Evolutionary conservation across 2,329 filamentous ascomycete genomes (phyloP).

Genomic region (Fusarium miscanthi): DNA sequence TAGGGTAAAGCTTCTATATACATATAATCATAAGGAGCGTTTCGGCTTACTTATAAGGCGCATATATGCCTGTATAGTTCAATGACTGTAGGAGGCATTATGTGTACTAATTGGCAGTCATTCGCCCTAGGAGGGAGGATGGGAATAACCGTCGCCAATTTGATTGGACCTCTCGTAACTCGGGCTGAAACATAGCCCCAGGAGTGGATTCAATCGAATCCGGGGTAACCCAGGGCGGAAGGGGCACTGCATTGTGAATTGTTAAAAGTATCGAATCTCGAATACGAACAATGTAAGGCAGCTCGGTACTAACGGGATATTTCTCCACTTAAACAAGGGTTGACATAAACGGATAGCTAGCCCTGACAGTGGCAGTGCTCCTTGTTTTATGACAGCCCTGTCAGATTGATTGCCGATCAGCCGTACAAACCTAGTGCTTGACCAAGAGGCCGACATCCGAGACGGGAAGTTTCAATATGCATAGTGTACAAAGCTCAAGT

Average conservation of each 20-base stretch:
- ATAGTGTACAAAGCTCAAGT: rapidly evolving
- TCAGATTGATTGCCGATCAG: background rate
- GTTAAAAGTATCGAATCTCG: background rate
- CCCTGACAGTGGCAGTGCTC: background rate
- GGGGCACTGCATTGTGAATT: background rate
- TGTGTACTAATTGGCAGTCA: background rate
- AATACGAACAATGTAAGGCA: background rate
- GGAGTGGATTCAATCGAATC: background rate
- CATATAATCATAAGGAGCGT: rapidly evolving
- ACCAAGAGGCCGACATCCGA: background rate
- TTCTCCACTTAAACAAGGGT: background rate
- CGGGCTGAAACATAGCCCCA: background rate
- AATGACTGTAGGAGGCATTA: rapidly evolving
- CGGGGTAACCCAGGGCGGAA: background rate
- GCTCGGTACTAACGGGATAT: background rate
- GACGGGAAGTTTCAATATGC: background rate
- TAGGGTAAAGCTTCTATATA: rapidly evolving
- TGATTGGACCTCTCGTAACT: background rate
- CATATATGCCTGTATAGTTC: rapidly evolving
- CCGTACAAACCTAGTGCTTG: background rate
- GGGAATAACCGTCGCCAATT: background rate
- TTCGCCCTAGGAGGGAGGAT: rapidly evolving
- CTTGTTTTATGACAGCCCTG: background rate
- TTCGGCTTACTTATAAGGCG: rapidly evolving
- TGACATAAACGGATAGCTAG: background rate